Evolutionary conservation across 768 basidiomycete species (phyloP), one percentile per base, ranked within the genome.

Genomic region (Trametes cubensis): DNA sequence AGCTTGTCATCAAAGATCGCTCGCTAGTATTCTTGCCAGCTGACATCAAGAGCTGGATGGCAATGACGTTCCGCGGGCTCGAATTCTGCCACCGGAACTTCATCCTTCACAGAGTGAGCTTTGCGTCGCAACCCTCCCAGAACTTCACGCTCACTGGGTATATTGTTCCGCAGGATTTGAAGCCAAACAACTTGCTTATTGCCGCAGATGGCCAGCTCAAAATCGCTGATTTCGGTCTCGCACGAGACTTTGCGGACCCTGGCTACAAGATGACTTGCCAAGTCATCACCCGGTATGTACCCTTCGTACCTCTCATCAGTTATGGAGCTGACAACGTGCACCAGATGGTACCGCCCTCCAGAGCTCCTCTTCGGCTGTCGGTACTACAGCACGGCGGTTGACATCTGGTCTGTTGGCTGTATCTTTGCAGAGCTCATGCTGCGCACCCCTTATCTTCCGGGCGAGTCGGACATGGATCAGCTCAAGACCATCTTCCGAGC

Each of bases 31-130:
- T 99, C 73, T 80, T 95, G 34, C 91, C 93, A 4, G 93, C 92
- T 1, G 97, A 99, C 74, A 95, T 98, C 78, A 99, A 99, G 75
- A 89, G 90, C 65, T 99, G 97, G 96, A 93, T 97, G 85, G 91
- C 92, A 13, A 98, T 98, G 97, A 95, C 92, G 0, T 87, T 98
- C 71, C 87, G 95, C 42, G 97, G 97, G 2, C 81, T 99, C n/a
- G 97, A 98, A 75, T 98, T 97, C 73, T 98, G 97, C 68, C 97
- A 99, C 72, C 79, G 95, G 54, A 95, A 95, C 73, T 95, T 88
- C 69, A 84, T 98, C 58, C 80, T 99, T 23, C 97, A 99, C 76
- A 85, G 97, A 57, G 96, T 97, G 14, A 14, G 48, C 14, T 15
- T 17, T 28, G 28, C 28, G 7, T 28, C 28, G 3, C 28, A 28